Evolutionary conservation across 2,329 filamentous ascomycete species (phyloP).

Genomic region (Ophiosphaerella narmari): DNA sequence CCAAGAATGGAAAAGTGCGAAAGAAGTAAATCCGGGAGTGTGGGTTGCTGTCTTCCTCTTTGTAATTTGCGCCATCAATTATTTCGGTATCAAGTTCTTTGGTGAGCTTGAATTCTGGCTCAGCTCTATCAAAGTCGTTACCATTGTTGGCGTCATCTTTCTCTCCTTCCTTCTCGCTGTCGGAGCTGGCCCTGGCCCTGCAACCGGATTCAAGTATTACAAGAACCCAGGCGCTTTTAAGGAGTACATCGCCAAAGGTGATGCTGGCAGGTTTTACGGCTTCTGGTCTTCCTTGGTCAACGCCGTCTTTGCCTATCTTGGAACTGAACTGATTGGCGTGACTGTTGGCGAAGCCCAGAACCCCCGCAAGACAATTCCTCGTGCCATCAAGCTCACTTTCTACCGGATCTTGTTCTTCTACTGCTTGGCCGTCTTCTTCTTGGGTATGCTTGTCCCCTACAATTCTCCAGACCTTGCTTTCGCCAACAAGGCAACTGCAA

Average conservation of each 20-base stretch:
- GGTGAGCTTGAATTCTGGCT: constrained; percentile 58
- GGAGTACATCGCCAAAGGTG: constrained; percentile 41
- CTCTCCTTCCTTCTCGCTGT: constrained; percentile 51
- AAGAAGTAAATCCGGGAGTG: constrained; percentile 74
- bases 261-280: constrained; percentile 49
- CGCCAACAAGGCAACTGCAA: constrained; percentile 53
- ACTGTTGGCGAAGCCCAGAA: constrained; percentile 81
- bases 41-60: constrained; percentile 68
- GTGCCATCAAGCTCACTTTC: constrained; percentile 79
- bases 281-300: constrained; percentile 74
- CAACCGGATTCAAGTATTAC: constrained; percentile 54
- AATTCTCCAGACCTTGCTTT: constrained; percentile 64
- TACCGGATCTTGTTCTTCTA: constrained; percentile 85
- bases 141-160: constrained; percentile 53
- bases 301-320: constrained; percentile 78
- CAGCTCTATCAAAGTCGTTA: constrained; percentile 52
- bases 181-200: constrained; percentile 48
- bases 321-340: constrained; percentile 73
- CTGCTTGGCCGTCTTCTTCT: constrained; percentile 70
- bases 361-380: constrained; percentile 74
- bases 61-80: constrained; percentile 51
- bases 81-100: constrained; percentile 62
- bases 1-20: constrained; percentile 71
- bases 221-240: constrained; percentile 52
- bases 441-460: constrained; percentile 79